Conservation (phyloP, 768 basidiomycete species). For the Mycena kentingensis region DNA sequence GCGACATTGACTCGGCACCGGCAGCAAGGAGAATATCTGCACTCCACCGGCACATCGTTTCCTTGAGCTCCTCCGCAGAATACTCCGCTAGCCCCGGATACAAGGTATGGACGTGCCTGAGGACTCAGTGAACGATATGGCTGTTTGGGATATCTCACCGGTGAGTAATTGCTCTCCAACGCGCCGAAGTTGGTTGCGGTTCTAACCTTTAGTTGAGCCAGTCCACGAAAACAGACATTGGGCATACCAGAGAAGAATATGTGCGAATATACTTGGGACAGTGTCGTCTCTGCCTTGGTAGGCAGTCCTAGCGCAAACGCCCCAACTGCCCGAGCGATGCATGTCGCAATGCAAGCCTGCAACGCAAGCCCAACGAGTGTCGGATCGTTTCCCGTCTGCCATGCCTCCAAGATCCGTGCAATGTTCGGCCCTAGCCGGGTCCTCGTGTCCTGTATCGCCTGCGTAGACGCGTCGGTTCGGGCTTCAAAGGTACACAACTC, state of each 20-base stretch:
- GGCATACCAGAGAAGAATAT: constrained; percentile 56
- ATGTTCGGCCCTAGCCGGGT: constrained; percentile 66
- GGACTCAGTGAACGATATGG: background rate
- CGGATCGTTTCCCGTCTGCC: constrained; percentile 65
- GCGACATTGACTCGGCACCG: constrained; percentile 42
- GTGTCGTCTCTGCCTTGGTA: constrained; percentile 64
- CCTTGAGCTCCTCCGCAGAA: constrained; percentile 70
- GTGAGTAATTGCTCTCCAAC: constrained; percentile 77
- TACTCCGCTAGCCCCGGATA: constrained; percentile 69
- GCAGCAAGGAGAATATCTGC: constrained; percentile 67
- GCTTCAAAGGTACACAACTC: constrained; percentile 60
- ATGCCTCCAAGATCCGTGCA: constrained; percentile 57
- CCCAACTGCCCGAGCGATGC: constrained; percentile 65
- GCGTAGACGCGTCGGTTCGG: constrained; percentile 42
- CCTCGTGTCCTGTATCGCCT: constrained; percentile 60
- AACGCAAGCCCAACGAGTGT: constrained; percentile 75
- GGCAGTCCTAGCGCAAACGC: constrained; percentile 77
- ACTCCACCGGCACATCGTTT: constrained; percentile 73
- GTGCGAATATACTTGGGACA: constrained; percentile 61
- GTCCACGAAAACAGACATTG: background rate
- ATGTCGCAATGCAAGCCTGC: constrained; percentile 69
- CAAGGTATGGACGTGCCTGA: constrained; percentile 58
- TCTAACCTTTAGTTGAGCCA: constrained; percentile 39
- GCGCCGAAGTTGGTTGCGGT: constrained; percentile 75
- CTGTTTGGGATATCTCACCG: constrained; percentile 10